Conservation (phyloP, 306 rosid species). For the Elaeagnus macrophylla region DNA sequence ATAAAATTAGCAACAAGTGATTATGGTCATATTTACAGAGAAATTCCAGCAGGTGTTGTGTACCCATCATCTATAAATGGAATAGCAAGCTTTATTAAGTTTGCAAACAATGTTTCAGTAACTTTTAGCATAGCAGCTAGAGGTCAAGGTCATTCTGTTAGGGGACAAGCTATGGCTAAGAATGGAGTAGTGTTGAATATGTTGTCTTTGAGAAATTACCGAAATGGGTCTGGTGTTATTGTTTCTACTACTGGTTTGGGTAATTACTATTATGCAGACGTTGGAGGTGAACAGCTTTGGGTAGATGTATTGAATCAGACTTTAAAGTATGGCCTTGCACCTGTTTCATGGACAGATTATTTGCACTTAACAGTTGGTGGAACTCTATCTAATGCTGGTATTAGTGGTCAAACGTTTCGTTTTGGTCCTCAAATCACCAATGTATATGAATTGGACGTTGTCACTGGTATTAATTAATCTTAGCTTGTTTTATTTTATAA, state of each 20-base stretch:
- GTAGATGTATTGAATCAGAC: slow-evolving; percentile 55
- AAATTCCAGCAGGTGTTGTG: slow-evolving; percentile 35
- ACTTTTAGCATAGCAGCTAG: slow-evolving; percentile 40
- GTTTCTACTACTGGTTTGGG: slow-evolving; percentile 18
- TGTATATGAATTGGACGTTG: slow-evolving; percentile 60
- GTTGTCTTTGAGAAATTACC: slow-evolving; percentile 25
- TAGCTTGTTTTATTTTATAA: too few relatives aligned
- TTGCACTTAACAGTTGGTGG: slow-evolving; percentile 69
- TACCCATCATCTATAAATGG: slow-evolving; percentile 40
- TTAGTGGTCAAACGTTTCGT: slow-evolving; percentile 73
- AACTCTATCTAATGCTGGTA: slow-evolving; percentile 83
- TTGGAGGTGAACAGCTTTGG: slow-evolving; percentile 77
- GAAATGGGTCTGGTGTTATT: slow-evolving; percentile 26
- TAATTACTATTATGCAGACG: slow-evolving; percentile 42
- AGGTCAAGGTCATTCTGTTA: slow-evolving; percentile 73
- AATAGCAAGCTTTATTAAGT: slow-evolving; percentile 29
- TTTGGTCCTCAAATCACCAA: slow-evolving; percentile 78
- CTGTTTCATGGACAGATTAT: slow-evolving; percentile 76
- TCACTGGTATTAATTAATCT: slow-evolving; percentile 41
- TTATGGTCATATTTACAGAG: slow-evolving; percentile 46
- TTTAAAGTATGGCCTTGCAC: slow-evolving; percentile 40
- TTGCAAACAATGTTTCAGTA: slow-evolving; percentile 20
- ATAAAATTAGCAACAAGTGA: slow-evolving; percentile 48
- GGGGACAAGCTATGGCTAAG: slow-evolving; percentile 59
- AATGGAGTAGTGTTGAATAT: slow-evolving; percentile 74